Evolutionary conservation across 108 stramenopile species (phyloP), one percentile per base, ranked within the genome.

Genomic region (Bacterosira constricta): DNA sequence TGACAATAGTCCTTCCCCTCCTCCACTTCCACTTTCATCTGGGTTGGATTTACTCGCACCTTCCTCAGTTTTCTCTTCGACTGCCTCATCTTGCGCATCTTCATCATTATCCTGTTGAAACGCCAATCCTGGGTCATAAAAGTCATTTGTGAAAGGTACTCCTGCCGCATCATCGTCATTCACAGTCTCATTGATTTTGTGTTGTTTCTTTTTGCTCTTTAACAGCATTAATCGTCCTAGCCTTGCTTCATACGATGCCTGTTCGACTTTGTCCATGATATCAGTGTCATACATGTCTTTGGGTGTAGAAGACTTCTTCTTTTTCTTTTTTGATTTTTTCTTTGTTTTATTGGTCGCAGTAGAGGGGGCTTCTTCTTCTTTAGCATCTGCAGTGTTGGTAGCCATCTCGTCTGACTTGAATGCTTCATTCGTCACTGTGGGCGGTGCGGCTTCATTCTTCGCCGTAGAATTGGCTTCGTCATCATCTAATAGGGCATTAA

Each of bases 221-320:
- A 76, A 51, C 38, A 76, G 30, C 42, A 76, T 59, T 34, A 76
- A 49, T 29, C 75, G 58, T 12, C 61, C 75, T 32, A 76, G 23
- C 12, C 75, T 47, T 20, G 75, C 75, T 63, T 76, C 75, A 21
- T 76, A 76, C 31, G 75, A 76, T 34, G 60, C 66, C 41, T 76
- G 75, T 29, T 76, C 75, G 27, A 76, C 37, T 34, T 61, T 17
- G 42, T 44, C 42, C 6, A 47, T 27, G 11, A 59, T 60, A n/a
- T 54, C 67, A 32, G 57, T 74, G 39, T 74, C 73, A 37, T 74
- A 72, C 20, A 57, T 5, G 18, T 72, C 38, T 37, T 44, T n/a
- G n/a, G n/a, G 50, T 60, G 35, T 61, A 0, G 25, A 34, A 42
- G 15, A 20, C 18, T 31, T 54, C 47, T 59, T 70, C 34, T 44